phyloP scores from a whole-genome alignment of 1,284 basidiomycete genomes.

The Marasmius fiardii region DNA sequence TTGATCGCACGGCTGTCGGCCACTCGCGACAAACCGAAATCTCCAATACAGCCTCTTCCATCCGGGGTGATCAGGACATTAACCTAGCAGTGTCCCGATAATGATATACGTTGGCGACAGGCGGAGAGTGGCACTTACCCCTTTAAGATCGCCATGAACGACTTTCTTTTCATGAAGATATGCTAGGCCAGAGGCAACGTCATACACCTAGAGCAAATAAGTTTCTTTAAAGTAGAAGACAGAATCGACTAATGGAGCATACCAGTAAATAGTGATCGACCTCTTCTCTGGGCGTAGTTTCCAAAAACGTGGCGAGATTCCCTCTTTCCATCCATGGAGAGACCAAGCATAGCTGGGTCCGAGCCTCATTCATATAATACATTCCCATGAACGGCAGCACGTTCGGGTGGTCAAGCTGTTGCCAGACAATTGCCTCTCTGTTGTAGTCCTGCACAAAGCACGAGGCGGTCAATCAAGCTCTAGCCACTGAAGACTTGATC shows the following conservation, averaged over 20 bases:
- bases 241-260: too few relatives aligned
- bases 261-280: background rate
- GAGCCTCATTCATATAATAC: conserved; percentile 5
- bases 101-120: too few relatives aligned
- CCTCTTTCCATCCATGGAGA: conserved; percentile 6
- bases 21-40: background rate
- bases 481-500: too few relatives aligned
- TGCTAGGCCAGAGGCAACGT: too few relatives aligned
- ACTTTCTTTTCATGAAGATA: too few relatives aligned
- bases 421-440: background rate
- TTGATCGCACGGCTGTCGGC: background rate
- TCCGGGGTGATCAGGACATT: too few relatives aligned
- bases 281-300: background rate
- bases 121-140: too few relatives aligned
- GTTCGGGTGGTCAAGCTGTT: conserved; percentile 1
- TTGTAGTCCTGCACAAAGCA: too few relatives aligned
- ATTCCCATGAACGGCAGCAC: conserved; percentile 2
- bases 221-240: too few relatives aligned
- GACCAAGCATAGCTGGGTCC: conserved; percentile 8
- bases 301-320: background rate
- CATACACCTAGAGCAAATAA: background rate
- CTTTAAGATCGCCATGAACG: too few relatives aligned
- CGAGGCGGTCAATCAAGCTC: too few relatives aligned
- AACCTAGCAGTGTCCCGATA: too few relatives aligned
- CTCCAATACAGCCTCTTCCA: background rate